Base-by-base conservation (phyloP, 208 protist genomes). In the Crithidia brevicula region DNA sequence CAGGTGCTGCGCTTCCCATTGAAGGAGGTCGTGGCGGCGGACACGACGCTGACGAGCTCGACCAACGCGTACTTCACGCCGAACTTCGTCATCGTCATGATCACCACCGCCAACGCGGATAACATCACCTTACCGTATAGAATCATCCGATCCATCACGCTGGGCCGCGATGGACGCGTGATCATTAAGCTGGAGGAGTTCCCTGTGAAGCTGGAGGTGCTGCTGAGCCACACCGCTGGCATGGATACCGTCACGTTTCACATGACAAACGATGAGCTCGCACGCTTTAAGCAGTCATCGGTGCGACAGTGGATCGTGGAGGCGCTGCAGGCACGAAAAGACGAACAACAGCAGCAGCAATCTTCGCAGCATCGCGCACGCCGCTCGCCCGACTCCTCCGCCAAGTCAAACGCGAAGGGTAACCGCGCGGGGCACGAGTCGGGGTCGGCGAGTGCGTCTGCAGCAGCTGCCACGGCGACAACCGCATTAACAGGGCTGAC, bases 101-200 rank as follows among this genome's bases (percentile, higher is more conserved):
- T 95, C 33, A 94, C 82, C 22, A 72, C 84, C 10, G 63, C 72
- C 59, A 91, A 89, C 53, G 92, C 89, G 1, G 89, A 95, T 68
- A 92, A 97, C 67, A 75, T 95, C 34, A 95, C 92, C 56, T 88
- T 97, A 43, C 85, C 88, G 1, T 97, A 94, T 74, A 69, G 68
- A 47, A 79, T 74, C 38, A 92, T 97, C 47, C 88, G 89, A 49
- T 92, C 85, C 15, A 89, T 95, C 33, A 94, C 83, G 15, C 75
- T 94, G 28, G 84, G 86, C 46, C 88, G 87, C 40, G 86, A 94
- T 54, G 88, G 88, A 1, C 81, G 86, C 53, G 85, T 95, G 45
- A 81, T 89, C 27, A 71, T 97, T 60, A 79, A 85, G 11, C 83
- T 97, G 16, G 82, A 94, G 45, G 82, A 88, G 66, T 93, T 95